These are phyloP conservation scores for Piloderma croceum DNA, from an alignment of 768 basidiomycete genomes.

Conservation along the genomic window DNA sequence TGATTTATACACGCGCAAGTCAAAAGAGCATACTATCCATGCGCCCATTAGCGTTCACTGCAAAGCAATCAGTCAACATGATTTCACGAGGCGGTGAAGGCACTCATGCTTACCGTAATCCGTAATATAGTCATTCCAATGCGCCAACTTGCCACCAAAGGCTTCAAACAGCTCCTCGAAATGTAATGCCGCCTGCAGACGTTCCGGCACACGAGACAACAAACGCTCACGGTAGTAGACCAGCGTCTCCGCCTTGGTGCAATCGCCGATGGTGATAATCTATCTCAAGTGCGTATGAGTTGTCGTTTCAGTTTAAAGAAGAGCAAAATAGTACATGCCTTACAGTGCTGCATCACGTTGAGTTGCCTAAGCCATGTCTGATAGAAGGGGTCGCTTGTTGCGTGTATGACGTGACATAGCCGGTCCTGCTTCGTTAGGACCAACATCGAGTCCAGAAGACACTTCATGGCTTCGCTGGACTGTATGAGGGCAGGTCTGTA, in stretches of 20 bases:
- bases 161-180: constrained; percentile 74
- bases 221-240: constrained; percentile 61
- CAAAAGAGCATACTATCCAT: constrained; percentile 50
- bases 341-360: constrained; percentile 80
- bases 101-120: constrained; percentile 52
- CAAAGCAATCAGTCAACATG: constrained; percentile 4
- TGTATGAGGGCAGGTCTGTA: constrained; percentile 67
- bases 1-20: constrained; percentile 1
- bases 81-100: constrained; percentile 3
- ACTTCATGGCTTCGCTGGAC: constrained; percentile 78
- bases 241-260: constrained; percentile 64
- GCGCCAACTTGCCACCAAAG: constrained; percentile 80
- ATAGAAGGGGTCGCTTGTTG: constrained; percentile 80
- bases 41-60: constrained; percentile 72
- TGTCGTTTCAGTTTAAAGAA: background rate
- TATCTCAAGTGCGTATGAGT: constrained; percentile 17
- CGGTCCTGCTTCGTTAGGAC: constrained; percentile 85
- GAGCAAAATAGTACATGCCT: constrained; percentile 34
- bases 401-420: constrained; percentile 78
- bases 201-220: constrained; percentile 64
- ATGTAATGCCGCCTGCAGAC: constrained; percentile 45
- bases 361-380: constrained; percentile 78
- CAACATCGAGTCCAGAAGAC: constrained; percentile 77
- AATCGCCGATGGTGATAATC: constrained; percentile 79
- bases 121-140: constrained; percentile 75